These are phyloP conservation scores for Neonectria magnoliae DNA, from an alignment of 2,329 filamentous ascomycete species.

Conservation along the genomic window DNA sequence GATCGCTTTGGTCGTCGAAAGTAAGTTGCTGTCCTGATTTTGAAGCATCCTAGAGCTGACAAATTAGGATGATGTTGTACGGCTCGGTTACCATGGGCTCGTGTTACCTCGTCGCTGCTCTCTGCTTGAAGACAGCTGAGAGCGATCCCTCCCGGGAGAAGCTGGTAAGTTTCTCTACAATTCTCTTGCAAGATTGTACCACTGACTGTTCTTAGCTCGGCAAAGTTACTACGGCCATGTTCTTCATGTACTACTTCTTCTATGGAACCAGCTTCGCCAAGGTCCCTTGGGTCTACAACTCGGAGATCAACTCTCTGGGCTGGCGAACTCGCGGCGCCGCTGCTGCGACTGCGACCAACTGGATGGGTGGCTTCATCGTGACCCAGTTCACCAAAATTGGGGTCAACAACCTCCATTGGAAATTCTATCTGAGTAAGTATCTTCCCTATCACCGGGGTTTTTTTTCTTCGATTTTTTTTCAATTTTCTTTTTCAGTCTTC, in stretches of 20 bases:
- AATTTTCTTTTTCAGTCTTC: too few relatives aligned
- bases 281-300: constrained; percentile 54
- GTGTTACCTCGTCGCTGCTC: constrained; percentile 51
- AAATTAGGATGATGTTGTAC: constrained; percentile 51
- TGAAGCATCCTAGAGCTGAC: not conserved
- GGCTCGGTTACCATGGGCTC: constrained; percentile 48
- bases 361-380: constrained; percentile 55
- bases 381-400: constrained; percentile 57
- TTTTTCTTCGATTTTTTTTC: too few relatives aligned
- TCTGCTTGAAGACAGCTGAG: constrained; percentile 46
- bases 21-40: constrained; percentile 32
- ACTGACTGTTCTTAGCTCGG: constrained; percentile 43
- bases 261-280: constrained; percentile 53
- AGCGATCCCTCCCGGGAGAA: constrained; percentile 43
- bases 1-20: constrained; percentile 53
- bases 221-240: constrained; percentile 53
- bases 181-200: rapidly evolving
- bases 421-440: constrained; percentile 54
- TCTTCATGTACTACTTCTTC: constrained; percentile 55
- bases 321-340: constrained; percentile 55
- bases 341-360: constrained; percentile 57
- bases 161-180: constrained; percentile 27
- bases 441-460: too few relatives aligned
- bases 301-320: constrained; percentile 54
- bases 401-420: constrained; percentile 53